Evolutionary conservation across 169 alveolate genomes (phyloP).

Genomic region (Cardiosporidium cionae): DNA sequence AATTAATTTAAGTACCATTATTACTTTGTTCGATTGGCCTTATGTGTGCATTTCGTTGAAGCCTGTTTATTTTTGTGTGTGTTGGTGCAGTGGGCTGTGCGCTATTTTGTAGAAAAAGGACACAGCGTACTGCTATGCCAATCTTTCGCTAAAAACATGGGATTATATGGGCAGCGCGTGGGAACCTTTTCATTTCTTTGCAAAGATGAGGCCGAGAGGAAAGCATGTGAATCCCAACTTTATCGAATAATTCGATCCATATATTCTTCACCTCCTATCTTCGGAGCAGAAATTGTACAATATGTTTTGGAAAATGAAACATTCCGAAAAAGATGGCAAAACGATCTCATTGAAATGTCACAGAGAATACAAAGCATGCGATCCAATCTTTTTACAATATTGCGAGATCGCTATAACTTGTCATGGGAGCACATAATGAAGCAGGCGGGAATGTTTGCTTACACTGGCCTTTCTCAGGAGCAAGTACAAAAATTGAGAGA

Average conservation of each 20-base stretch:
- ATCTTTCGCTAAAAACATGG: constrained; percentile 79
- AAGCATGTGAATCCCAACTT: constrained; percentile 27
- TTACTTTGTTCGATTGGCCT: too few species aligned
- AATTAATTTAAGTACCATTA: too few species aligned
- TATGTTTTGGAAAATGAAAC: constrained; percentile 56
- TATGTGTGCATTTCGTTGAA: too few species aligned
- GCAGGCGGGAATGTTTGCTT: constrained; percentile 69
- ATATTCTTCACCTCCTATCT: constrained; percentile 67
- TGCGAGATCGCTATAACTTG: constrained; percentile 29
- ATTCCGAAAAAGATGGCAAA: constrained; percentile 53
- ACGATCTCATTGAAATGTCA: constrained; percentile 62
- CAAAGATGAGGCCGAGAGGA: background rate
- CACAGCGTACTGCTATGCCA: constrained; percentile 51
- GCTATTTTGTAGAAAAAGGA: background rate
- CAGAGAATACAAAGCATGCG: constrained; percentile 62
- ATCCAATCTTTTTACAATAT: background rate
- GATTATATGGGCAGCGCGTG: constrained; percentile 82
- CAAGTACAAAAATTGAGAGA: constrained; percentile 46
- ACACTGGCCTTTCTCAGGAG: constrained; percentile 60
- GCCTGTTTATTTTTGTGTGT: too few species aligned
- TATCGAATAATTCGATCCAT: constrained; percentile 58
- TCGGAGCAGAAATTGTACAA: constrained; percentile 67
- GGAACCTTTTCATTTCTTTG: constrained; percentile 66
- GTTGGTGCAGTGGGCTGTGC: background rate
- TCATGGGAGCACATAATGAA: constrained; percentile 56